Conservation (phyloP, 805 yeast genomes). For the Saccharomycopsis sp. region DNA sequence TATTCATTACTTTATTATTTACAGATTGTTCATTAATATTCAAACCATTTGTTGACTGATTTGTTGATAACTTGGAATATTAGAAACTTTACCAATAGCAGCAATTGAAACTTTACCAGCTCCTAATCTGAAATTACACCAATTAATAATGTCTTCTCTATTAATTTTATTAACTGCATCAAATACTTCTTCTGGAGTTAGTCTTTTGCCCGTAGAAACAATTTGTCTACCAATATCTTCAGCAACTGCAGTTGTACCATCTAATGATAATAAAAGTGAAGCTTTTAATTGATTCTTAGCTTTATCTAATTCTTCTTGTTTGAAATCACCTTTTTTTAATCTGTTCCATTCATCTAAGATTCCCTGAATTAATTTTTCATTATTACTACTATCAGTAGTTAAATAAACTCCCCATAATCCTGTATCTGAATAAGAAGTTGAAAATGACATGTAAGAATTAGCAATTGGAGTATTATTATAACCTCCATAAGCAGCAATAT, state of each 20-base stretch:
- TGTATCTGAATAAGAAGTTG: constrained; percentile 94
- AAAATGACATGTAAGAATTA: constrained; percentile 91
- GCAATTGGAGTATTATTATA: constrained; percentile 60
- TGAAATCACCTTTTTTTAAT: constrained; percentile 63
- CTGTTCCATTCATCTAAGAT: constrained; percentile 84
- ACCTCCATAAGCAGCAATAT: constrained; percentile 47
- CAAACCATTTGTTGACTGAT: constrained; percentile 24
- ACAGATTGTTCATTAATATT: too few relatives aligned
- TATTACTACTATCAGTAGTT: constrained; percentile 52
- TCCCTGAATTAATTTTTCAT: constrained; percentile 56
- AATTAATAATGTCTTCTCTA: constrained; percentile 66
- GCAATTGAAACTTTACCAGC: constrained; percentile 80
- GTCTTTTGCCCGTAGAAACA: constrained; percentile 75
- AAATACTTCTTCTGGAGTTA: constrained; percentile 37
- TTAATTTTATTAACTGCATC: constrained; percentile 67
- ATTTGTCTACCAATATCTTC: constrained; percentile 97
- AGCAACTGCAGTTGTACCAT: constrained; percentile 91
- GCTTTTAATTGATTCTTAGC: constrained; percentile 95
- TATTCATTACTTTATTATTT: not conserved
- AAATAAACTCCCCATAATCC: constrained; percentile 97
- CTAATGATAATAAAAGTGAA: constrained; percentile 76
- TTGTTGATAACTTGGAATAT: constrained; percentile 59
- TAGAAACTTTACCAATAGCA: constrained; percentile 74
- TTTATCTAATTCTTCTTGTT: constrained; percentile 81
- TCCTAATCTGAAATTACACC: constrained; percentile 78